These are phyloP conservation scores for Dinochytrium kinnereticum DNA, from an alignment of 371 early-diverging fungal genomes.

Conservation along the genomic window DNA sequence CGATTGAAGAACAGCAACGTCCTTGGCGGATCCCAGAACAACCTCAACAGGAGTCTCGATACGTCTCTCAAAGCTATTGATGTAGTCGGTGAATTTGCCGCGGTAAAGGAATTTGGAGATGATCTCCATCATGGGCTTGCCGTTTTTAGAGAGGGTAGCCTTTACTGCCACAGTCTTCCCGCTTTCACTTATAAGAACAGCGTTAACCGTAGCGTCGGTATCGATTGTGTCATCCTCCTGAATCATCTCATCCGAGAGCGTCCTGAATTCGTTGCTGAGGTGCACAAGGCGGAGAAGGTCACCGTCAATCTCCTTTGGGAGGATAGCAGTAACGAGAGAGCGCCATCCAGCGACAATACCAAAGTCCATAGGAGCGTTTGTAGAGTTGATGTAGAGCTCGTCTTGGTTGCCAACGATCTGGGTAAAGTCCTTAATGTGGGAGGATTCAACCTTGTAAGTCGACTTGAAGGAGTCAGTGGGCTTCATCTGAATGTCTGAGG, in stretches of 20 bases:
- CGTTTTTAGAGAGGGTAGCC: conserved; percentile 62
- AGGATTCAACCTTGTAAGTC: conserved; percentile 56
- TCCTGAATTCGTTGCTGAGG: conserved; percentile 91
- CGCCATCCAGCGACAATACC: conserved; percentile 95
- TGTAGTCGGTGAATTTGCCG: conserved; percentile 81
- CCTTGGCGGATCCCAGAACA: conserved; percentile 74
- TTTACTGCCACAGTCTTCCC: conserved; percentile 93
- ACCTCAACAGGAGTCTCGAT: conserved; percentile 85
- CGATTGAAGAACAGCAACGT: conserved; percentile 85
- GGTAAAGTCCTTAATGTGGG: conserved; percentile 80
- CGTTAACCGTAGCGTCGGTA: conserved; percentile 70
- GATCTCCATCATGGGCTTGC: conserved; percentile 74
- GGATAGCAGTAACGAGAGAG: conserved; percentile 90
- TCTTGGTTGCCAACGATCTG: conserved; percentile 91
- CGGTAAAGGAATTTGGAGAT: conserved; percentile 91
- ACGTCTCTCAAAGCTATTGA: conserved; percentile 82
- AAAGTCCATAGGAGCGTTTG: conserved; percentile 91
- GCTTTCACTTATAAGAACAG: conserved; percentile 81
- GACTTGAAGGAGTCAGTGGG: conserved; percentile 71
- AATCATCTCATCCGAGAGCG: conserved; percentile 81
- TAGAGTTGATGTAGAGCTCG: conserved; percentile 71
- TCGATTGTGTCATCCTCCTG: conserved; percentile 85
- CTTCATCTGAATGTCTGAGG: conserved; percentile 59
- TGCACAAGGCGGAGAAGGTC: conserved; percentile 92
- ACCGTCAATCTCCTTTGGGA: conserved; percentile 93